These are phyloP conservation scores for Cladosporium sp. DNA, from an alignment of 2,329 filamentous ascomycete species.

Conservation along the genomic window DNA sequence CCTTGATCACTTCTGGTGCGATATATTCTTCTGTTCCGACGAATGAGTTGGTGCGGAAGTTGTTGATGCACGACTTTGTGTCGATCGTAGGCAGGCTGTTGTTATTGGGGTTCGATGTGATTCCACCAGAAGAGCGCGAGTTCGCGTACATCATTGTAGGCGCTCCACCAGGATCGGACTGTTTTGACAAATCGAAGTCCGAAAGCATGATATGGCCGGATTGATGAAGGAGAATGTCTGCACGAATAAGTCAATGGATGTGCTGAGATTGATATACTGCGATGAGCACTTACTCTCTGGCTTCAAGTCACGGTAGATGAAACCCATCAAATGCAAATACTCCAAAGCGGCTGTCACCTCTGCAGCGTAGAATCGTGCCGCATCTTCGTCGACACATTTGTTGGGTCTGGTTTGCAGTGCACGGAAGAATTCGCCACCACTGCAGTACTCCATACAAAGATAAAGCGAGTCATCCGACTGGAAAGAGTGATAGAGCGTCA, in stretches of 20 bases:
- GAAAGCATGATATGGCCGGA: slow-evolving; percentile 99
- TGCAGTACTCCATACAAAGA: slow-evolving; percentile 99
- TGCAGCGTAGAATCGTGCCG: slow-evolving; percentile 93
- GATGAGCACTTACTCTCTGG: slow-evolving; percentile 73
- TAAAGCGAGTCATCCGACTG: slow-evolving; percentile 98
- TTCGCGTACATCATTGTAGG: slow-evolving; percentile 87
- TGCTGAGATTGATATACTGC: not conserved
- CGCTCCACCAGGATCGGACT: slow-evolving; percentile 91
- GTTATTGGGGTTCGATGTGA: slow-evolving; percentile 56
- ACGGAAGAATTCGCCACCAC: slow-evolving; percentile 95
- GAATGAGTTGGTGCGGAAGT: slow-evolving; percentile 97
- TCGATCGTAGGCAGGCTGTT: slow-evolving; percentile 93
- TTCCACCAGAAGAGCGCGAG: slow-evolving; percentile 46
- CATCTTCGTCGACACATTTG: slow-evolving; percentile 95
- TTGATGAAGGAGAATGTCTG: slow-evolving; percentile 94
- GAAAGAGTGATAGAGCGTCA: slow-evolving; percentile 97
- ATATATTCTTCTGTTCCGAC: slow-evolving; percentile 99
- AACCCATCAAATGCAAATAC: slow-evolving; percentile 97
- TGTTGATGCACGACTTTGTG: slow-evolving; percentile 95
- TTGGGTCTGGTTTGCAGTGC: slow-evolving; percentile 93
- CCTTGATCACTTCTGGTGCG: slow-evolving; percentile 97
- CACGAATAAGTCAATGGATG: slow-evolving; percentile 33
- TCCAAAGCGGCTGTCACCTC: slow-evolving; percentile 95
- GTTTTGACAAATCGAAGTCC: slow-evolving; percentile 96
- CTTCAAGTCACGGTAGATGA: slow-evolving; percentile 97